Evolutionary conservation across 257 asterid species (phyloP).

Genomic region (Lycium ferocissimum): DNA sequence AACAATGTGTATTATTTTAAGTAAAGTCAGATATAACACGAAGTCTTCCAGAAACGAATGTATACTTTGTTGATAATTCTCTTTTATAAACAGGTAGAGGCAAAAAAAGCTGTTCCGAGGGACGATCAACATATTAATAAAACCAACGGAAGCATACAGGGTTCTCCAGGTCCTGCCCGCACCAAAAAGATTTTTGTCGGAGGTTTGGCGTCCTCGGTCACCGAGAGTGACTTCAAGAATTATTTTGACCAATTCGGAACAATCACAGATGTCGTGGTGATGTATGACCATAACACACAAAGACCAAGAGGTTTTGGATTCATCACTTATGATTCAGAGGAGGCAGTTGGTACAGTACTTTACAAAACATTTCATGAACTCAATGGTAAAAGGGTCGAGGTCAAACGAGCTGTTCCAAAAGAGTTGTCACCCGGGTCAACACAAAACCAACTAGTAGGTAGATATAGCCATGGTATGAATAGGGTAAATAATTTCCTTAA

Average conservation of each 20-base stretch:
- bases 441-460: conserved; percentile 58
- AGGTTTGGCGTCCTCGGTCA: conserved; percentile 83
- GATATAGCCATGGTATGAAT: conserved; percentile 55
- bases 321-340: conserved; percentile 80
- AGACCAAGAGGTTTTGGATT: conserved; percentile 98
- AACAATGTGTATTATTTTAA: not conserved
- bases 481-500: conserved; percentile 56
- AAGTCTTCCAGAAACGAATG: not conserved
- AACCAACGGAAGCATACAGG: conserved; percentile 59
- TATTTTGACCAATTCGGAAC: conserved; percentile 88
- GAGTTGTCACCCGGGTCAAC: conserved; percentile 77
- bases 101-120: conserved; percentile 93
- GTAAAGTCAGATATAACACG: not conserved
- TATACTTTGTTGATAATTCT: conserved; percentile 4
- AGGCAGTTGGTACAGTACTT: conserved; percentile 78
- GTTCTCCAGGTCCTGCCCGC: conserved; percentile 76
- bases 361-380: conserved; percentile 81
- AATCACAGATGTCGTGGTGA: conserved; percentile 82
- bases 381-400: conserved; percentile 89
- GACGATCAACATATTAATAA: conserved; percentile 60
- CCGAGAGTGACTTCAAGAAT: conserved; percentile 79
- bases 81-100: conserved; percentile 69
- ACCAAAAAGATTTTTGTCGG: conserved; percentile 90
- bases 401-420: conserved; percentile 80
- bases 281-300: conserved; percentile 94